Conservation (phyloP, 192 early-diverging fungal species). For the Umbelopsis isabellina region DNA sequence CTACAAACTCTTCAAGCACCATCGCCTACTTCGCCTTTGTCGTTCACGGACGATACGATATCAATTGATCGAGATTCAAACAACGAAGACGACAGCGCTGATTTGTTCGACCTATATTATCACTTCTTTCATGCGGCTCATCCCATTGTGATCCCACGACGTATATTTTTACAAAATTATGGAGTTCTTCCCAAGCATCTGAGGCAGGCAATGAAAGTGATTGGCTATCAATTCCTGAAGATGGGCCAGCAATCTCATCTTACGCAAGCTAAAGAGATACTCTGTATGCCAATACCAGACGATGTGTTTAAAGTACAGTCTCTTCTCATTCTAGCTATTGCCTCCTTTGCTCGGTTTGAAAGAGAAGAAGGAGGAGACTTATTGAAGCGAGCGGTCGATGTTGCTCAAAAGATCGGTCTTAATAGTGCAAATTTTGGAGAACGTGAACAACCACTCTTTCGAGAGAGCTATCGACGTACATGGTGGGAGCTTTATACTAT, state of each 20-base stretch:
- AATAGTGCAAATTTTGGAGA: neutral
- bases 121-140: slow-evolving; percentile 5
- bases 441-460: neutral
- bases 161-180: neutral
- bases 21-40: neutral
- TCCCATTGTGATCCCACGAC: neutral
- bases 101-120: slow-evolving; percentile 1
- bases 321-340: neutral
- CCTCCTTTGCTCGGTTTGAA: slow-evolving; percentile 8
- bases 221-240: neutral
- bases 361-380: slow-evolving; percentile 4
- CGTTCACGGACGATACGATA: neutral
- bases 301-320: slow-evolving; percentile 1
- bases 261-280: neutral
- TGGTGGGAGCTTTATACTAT: slow-evolving; percentile 7
- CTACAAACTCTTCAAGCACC: neutral
- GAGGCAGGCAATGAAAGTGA: neutral
- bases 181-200: neutral
- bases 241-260: neutral
- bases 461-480: slow-evolving; percentile 9
- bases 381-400: neutral
- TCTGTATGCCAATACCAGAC: neutral
- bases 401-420: slow-evolving; percentile 1
- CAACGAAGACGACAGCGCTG: neutral
- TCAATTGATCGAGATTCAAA: neutral